Base-by-base conservation (phyloP, 1,284 basidiomycete genomes). In the Trichosporon coremiiforme region DNA sequence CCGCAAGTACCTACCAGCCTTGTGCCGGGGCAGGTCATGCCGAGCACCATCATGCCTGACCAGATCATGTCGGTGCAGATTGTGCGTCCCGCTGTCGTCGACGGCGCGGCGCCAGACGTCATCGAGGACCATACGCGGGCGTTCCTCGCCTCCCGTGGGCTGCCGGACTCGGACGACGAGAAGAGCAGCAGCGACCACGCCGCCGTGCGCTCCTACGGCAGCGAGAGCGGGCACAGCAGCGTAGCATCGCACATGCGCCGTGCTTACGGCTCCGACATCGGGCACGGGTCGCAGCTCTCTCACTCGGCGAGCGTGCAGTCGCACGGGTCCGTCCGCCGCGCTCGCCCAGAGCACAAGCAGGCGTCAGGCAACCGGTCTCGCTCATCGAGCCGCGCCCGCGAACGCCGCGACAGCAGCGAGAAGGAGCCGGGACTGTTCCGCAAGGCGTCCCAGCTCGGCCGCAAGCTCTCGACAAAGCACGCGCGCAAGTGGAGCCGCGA, bases 401-500 rank as follows among this genome's bases (percentile, higher is more conserved):
- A 53, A 20, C 47, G 47, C 47, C 4, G 47, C 3, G 47, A 53
- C 47, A 6, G 60, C 29, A 22, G 13, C 53, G 15, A 57, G 25
- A 9, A 38, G 47, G 57, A 60, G n/a, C n/a, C 8, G 29, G 57
- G 57, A 2, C 31, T 60, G 57, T 60, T 60, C 57, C 57, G 57
- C 57, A 60, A 60, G 31, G 57, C 57, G 31, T 60, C 57, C 2
- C 57, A 60, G 8, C 66, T 73, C 33, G 31, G 53, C 8, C 68
- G 73, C 71, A 74, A 72, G 63, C 60, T 74, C 63, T 70, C 60
- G 55, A 67, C 25, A 31, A 65, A 47, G 66, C 70, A n/a, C 65
- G 69, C 29, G 64, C 70, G 57, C 60, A 71, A 70, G 70, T 71
- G 57, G 29, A 55, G 57, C 57, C 25, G 57, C 29, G 57, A 33